A percentile compares a stretch with the other conserved stretches of the same genome.
These are phyloP conservation scores for Candida gorgasii DNA, from an alignment of 805 yeast species.

Conservation along the genomic window DNA sequence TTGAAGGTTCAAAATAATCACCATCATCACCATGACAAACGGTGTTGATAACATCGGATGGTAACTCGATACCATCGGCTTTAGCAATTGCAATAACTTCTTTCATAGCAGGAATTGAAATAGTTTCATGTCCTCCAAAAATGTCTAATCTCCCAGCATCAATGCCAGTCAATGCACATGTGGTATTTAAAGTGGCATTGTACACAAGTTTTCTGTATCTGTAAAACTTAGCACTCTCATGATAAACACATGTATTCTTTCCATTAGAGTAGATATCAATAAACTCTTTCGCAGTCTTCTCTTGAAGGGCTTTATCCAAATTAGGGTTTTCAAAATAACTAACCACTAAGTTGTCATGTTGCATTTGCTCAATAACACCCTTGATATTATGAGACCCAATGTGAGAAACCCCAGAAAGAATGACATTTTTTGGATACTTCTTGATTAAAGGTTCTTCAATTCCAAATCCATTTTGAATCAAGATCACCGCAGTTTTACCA, in stretches of 20 bases:
- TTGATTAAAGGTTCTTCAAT: constrained; percentile 12
- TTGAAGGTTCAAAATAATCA: constrained; percentile 40
- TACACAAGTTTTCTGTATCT: constrained; percentile 71
- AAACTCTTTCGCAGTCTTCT: constrained; percentile 18
- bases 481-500: constrained; percentile 22
- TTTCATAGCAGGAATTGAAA: constrained; percentile 61
- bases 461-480: constrained; percentile 29
- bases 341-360: constrained; percentile 24
- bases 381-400: constrained; percentile 31
- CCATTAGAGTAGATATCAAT: constrained; percentile 24
- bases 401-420: constrained; percentile 35
- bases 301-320: constrained; percentile 26
- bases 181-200: constrained; percentile 66
- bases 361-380: constrained; percentile 26
- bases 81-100: constrained; percentile 67
- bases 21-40: constrained; percentile 54
- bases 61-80: constrained; percentile 62
- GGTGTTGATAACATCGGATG: constrained; percentile 47
- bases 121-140: constrained; percentile 27
- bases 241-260: constrained; percentile 21
- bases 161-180: constrained; percentile 30
- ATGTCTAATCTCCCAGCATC: constrained; percentile 37
- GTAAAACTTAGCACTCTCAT: constrained; percentile 24
- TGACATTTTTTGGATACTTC: constrained; percentile 22
- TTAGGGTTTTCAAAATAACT: constrained; percentile 30